Evolutionary conservation across 1,284 basidiomycete genomes (phyloP), one percentile per base, ranked within the genome.

Genomic region (Microbotryum saponariae): DNA sequence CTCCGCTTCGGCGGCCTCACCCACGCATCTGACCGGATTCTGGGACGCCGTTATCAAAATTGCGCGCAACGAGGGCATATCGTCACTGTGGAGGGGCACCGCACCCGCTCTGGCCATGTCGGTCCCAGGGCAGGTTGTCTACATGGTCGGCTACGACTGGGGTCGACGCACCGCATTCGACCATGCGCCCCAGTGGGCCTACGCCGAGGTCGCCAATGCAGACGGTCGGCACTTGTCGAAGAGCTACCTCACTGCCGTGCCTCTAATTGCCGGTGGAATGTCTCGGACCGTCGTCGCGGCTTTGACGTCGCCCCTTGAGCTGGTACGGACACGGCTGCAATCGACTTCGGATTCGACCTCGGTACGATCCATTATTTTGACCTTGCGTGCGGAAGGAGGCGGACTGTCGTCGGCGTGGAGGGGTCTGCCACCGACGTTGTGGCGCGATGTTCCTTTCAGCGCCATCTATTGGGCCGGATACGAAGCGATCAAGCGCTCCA

Each of bases 371-470:
- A 51, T 65, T 16, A 6, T 65, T 4, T 29, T 37, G 8, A 50
- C 59, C 16, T 44, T 68, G 21, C 16, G 47, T 4, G 46, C 60
- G 23, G 59, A 20, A 84, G 86, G 10, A 59, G 93, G 37, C 12
- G 37, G 93, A 7, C 71, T 85, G 8, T 73, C 78, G 21, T 86
- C 84, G 53, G 81, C 97, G 25, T 98, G 91, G 89, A 81, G 91
- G 58, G 94, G 94, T 0, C 80, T 98, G 5, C 87, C 87, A 0
- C 84, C 93, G 4, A 97, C 92, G 6, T 79, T 98, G 9, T 97
- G 91, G 91, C 83, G 94, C 60, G 94, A 98, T 71, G 94, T 98
- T 2, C 94, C 94, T 0, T 98, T 98, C 74, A 92, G 89, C 47
- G 94, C 91, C 0, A 80, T 93, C 51, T 96, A 96, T 72, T 94